Base-by-base conservation (phyloP, 176 grass and related monocot species). In the Raddia guianensis region DNA sequence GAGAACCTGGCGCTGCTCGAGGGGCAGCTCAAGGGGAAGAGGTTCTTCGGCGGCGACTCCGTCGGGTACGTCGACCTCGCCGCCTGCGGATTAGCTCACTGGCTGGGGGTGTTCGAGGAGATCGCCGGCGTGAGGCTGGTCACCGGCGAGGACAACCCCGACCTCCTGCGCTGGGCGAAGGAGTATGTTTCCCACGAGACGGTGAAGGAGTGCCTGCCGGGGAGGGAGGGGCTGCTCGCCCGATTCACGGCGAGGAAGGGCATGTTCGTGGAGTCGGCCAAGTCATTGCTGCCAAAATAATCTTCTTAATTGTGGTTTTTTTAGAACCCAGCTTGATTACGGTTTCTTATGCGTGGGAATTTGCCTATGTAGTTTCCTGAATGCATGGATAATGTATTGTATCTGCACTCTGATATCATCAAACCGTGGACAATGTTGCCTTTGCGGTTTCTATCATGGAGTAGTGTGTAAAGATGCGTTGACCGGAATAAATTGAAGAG, bases 1-100 rank as follows among this genome's bases (percentile, higher is more conserved):
- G 83, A 70, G 69, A 78, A 49, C 66, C 63, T 81, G 52, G 21
- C 16, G 52, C 70, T 74, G 0, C 43, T 86, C 5, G 70, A 80
- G 8, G 70, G 3, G 16, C 84, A 81, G 62, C 44, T 75, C 13
- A 32, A 61, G n/a, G 77, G 75, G 5, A 91, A 80, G 80, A 70
- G 61, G 1, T 94, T 90, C 63, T 94, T 94, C 63, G 86, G 92
- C 5, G 92, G 92, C 7, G 84, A 87, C 15, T 8, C 5, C 51
- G 14, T 91, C 12, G 92, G 89, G 2, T 61, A 82, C 11, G 56
- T 83, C 2, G 92, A 94, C 79, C 20, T 95, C 27, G 72, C 68
- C 7, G 87, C 78, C 27, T 19, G 81, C 2, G 75, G 6, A 56
- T 53, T 89, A 1, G 77, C 89, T 27, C 66, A 66, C 72, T 95